Evolutionary conservation across 352 stramenopile genomes (phyloP).

Genomic region (Thalassiosira exigua): DNA sequence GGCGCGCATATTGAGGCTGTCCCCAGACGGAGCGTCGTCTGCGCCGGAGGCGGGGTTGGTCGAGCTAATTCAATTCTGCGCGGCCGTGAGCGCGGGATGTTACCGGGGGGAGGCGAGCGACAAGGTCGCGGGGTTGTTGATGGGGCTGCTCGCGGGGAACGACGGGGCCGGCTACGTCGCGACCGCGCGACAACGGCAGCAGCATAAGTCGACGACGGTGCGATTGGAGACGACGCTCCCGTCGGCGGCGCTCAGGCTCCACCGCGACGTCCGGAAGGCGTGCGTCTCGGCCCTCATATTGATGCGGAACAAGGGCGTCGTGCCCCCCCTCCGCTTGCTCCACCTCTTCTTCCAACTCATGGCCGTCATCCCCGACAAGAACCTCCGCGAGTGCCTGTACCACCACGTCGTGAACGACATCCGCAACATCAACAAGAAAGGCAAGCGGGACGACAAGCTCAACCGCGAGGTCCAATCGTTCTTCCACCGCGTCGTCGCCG

Average conservation of each 20-base stretch:
- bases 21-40: slow-evolving; percentile 44
- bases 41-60: slow-evolving; percentile 89
- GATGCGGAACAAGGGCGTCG: slow-evolving; percentile 92
- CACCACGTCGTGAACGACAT: slow-evolving; percentile 96
- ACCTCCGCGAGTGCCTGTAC: slow-evolving; percentile 93
- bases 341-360: slow-evolving; percentile 98
- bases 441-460: slow-evolving; percentile 91
- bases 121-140: slow-evolving; percentile 83
- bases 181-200: background rate
- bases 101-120: slow-evolving; percentile 84
- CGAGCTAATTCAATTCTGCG: slow-evolving; percentile 95
- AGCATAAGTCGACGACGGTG: slow-evolving; percentile 24
- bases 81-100: slow-evolving; percentile 86
- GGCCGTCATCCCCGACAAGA: slow-evolving; percentile 92
- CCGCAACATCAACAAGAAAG: slow-evolving; percentile 90
- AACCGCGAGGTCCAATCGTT: slow-evolving; percentile 96
- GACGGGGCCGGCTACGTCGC: slow-evolving; percentile 9
- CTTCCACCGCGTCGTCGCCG: slow-evolving; percentile 93
- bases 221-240: slow-evolving; percentile 52
- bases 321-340: slow-evolving; percentile 89
- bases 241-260: slow-evolving; percentile 65
- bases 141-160: slow-evolving; percentile 89
- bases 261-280: slow-evolving; percentile 91
- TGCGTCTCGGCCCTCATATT: slow-evolving; percentile 95
- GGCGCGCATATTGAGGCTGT: slow-evolving; percentile 93